Conservation (phyloP, 352 stramenopile genomes). For the Pilasporangium apinafurcum region DNA sequence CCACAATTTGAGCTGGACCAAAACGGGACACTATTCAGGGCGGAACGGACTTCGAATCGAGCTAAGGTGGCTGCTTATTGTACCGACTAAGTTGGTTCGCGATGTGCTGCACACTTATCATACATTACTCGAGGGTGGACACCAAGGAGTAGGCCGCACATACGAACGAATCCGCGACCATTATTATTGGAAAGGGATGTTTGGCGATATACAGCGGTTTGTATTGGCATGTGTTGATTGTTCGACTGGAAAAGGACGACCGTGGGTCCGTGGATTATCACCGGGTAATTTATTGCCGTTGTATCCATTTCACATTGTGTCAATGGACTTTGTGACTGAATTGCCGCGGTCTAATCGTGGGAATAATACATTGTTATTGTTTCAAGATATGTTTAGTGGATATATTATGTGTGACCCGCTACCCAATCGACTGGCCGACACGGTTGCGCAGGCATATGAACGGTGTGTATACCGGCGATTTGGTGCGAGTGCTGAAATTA, state of each 20-base stretch:
- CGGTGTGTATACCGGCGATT: slow-evolving; percentile 13
- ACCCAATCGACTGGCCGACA: slow-evolving; percentile 1
- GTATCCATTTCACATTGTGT: slow-evolving; percentile 2
- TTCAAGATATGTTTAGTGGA: slow-evolving; percentile 13
- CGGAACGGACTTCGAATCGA: too few species aligned
- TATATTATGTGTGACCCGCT: slow-evolving; percentile 20
- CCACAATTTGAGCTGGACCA: too few species aligned
- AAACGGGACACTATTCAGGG: too few species aligned
- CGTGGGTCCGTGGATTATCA: neutral
- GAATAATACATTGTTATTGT: slow-evolving; percentile 7
- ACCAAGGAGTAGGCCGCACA: neutral
- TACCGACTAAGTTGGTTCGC: neutral
- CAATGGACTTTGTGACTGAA: slow-evolving; percentile 4
- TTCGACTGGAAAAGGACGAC: neutral
- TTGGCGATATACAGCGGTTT: neutral
- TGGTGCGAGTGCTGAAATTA: slow-evolving; percentile 11
- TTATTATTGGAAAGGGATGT: neutral
- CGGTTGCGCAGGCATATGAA: slow-evolving; percentile 15
- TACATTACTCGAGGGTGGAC: neutral
- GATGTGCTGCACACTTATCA: neutral
- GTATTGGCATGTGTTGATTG: neutral
- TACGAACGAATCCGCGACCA: neutral
- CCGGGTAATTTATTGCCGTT: neutral
- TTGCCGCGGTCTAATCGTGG: neutral
- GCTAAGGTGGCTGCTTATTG: too few species aligned